Evolutionary conservation across 371 early-diverging fungal genomes (phyloP), one percentile per base, ranked within the genome.

Genomic region (Capillidium rhysosporum): DNA sequence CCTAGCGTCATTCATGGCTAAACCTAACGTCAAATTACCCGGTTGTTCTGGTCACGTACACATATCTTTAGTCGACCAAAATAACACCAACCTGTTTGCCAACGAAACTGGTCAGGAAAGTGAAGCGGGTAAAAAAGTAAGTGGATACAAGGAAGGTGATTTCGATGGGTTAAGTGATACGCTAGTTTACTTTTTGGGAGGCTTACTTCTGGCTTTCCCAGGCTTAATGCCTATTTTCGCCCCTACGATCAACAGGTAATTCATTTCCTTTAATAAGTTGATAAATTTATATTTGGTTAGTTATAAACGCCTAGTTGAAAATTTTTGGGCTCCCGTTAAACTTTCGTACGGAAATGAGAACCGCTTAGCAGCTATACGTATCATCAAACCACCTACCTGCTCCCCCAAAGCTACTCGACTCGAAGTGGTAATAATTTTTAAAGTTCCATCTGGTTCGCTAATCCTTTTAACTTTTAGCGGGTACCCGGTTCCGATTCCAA

Each of bases 1-100:
- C 46, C 77, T 82, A 68, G 69, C 86, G 7, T 77, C 78, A 0
- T 89, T 89, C 62, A 86, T 89, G 89, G 86, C 87, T 10, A 89
- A 89, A 53, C 89, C 89, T 1, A 73, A 79, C 59, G 52, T 59
- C 4, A 68, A 75, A 43, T 63, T 77, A 29, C 85, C 87, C 0
- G 89, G 89, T 0, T 86, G 86, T 57, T 82, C 83, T 34, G 89
- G 87, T 8, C 89, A 86, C 61, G 65, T 82, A 40, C 89, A 89
- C 63, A 74, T 89, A 56, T 77, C 77, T 46, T 64, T 84, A 29
- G 73, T 68, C 20, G 63, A 77, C 47, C 49, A 58, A 25, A 56
- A 54, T 9, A 54, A 71, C 1, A 74, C 72, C 1, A 56, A 61
- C 10, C 79, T 79, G 59, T 58, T 69, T 10, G 80, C 82, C 64